A percentile compares a stretch with the other conserved stretches of the same genome.
These are phyloP conservation scores for Aspergillus kassunensis DNA, from an alignment of 495 filamentous ascomycete genomes.

Conservation along the genomic window DNA sequence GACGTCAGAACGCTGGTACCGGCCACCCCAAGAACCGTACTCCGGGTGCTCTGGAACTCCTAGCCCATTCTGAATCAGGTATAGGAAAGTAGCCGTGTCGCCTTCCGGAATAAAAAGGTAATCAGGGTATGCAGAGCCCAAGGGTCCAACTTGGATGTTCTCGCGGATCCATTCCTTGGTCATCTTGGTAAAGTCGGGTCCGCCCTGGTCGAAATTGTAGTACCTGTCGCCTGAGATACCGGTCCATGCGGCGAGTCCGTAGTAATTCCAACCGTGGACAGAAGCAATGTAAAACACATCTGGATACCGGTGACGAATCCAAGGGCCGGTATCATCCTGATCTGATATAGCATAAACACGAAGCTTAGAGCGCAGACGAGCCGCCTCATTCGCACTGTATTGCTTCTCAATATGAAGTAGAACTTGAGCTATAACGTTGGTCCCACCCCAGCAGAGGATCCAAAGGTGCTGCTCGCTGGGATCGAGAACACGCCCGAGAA, in stretches of 20 bases:
- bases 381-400: slow-evolving; percentile 24
- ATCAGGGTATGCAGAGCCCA: slow-evolving; percentile 40
- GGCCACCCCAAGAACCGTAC: slow-evolving; percentile 47
- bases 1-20: slow-evolving; percentile 31
- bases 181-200: slow-evolving; percentile 37
- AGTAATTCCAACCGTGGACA: slow-evolving; percentile 45
- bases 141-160: slow-evolving; percentile 43
- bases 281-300: slow-evolving; percentile 45
- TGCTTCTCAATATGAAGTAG: slow-evolving; percentile 31
- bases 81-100: slow-evolving; percentile 46
- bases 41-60: slow-evolving; percentile 38
- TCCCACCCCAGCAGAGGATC: slow-evolving; percentile 47
- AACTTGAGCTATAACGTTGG: slow-evolving; percentile 43
- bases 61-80: slow-evolving; percentile 46
- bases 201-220: slow-evolving; percentile 42
- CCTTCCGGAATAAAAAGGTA: slow-evolving; percentile 42
- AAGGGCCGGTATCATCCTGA: slow-evolving; percentile 47
- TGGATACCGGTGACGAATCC: slow-evolving; percentile 44
- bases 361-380: slow-evolving; percentile 30
- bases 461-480: slow-evolving; percentile 33
- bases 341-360: slow-evolving; percentile 48
- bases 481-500: slow-evolving; percentile 30
- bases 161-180: slow-evolving; percentile 42
- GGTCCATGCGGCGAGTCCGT: slow-evolving; percentile 44
- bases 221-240: slow-evolving; percentile 44